Conservation (phyloP, 2,329 filamentous ascomycete species). For the Colletotrichum tanaceti region DNA sequence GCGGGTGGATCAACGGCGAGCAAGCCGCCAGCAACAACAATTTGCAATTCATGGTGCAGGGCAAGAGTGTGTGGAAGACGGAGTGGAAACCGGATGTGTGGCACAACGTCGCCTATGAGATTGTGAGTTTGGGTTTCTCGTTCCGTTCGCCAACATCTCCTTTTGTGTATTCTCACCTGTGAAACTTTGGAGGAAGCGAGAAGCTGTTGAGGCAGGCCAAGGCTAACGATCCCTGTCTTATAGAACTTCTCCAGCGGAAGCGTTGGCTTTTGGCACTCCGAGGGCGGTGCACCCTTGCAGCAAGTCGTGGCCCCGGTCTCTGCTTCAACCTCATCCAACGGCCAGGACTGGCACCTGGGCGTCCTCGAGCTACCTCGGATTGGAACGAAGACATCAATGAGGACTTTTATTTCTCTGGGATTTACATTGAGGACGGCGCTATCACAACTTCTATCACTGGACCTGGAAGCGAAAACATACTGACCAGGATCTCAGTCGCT, state of each 20-base stretch:
- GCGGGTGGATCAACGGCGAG: slow-evolving; percentile 67
- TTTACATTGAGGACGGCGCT: slow-evolving; percentile 70
- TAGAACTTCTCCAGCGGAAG: slow-evolving; percentile 69
- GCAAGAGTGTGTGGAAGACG: slow-evolving; percentile 71
- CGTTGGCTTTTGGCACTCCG: slow-evolving; percentile 78
- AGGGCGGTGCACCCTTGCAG: slow-evolving; percentile 66
- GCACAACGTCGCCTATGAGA: slow-evolving; percentile 82
- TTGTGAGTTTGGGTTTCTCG: slow-evolving; percentile 53
- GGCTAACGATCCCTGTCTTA: not conserved
- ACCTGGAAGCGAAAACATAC: slow-evolving; percentile 26
- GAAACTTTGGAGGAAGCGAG: slow-evolving; percentile 3
- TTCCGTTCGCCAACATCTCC: not conserved
- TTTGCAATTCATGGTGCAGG: slow-evolving; percentile 73
- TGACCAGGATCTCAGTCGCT: not conserved
- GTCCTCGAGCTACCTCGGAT: slow-evolving; percentile 72
- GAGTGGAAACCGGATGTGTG: slow-evolving; percentile 72
- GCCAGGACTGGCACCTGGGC: slow-evolving; percentile 78
- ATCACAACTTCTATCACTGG: slow-evolving; percentile 51
- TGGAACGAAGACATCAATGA: slow-evolving; percentile 67
- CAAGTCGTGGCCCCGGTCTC: slow-evolving; percentile 70
- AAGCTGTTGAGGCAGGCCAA: not conserved
- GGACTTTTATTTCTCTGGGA: slow-evolving; percentile 78
- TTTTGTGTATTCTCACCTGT: not conserved
- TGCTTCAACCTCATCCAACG: slow-evolving; percentile 72
- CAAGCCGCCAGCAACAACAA: slow-evolving; percentile 59